phyloP scores from a whole-genome alignment of 306 rosid genomes.

The Cajanus cajan region DNA sequence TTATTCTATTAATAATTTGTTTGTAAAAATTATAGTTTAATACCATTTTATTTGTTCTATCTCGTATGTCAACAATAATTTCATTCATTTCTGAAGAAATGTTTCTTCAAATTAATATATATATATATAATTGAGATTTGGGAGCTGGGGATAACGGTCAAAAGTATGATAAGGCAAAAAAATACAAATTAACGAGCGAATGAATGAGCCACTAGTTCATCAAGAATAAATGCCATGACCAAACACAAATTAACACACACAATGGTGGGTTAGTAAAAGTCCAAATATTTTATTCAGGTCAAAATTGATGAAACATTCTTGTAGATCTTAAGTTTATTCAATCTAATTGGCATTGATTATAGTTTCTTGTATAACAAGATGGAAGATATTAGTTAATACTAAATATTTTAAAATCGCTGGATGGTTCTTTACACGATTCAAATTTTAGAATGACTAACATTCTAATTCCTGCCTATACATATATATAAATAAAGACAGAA shows the following conservation, averaged over 20 bases:
- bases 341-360: neutral
- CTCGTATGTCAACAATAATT: neutral
- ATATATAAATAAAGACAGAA: too few relatives aligned
- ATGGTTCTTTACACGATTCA: neutral
- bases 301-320: neutral
- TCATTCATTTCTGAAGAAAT: neutral
- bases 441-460: too few relatives aligned
- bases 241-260: neutral
- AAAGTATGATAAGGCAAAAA: neutral
- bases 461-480: too few relatives aligned
- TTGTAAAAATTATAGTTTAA: neutral
- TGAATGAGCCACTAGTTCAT: neutral
- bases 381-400: neutral
- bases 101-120: neutral
- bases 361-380: too few relatives aligned
- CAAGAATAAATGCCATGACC: conserved; percentile 8
- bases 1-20: neutral
- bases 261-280: neutral
- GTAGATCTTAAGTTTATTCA: neutral
- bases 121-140: neutral
- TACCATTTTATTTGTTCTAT: neutral
- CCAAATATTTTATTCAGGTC: conserved; percentile 18
- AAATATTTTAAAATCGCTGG: neutral
- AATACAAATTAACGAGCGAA: neutral
- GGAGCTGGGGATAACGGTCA: neutral